These are phyloP conservation scores for Ogataea paraovalis DNA, from an alignment of 805 yeast species.

Conservation along the genomic window DNA sequence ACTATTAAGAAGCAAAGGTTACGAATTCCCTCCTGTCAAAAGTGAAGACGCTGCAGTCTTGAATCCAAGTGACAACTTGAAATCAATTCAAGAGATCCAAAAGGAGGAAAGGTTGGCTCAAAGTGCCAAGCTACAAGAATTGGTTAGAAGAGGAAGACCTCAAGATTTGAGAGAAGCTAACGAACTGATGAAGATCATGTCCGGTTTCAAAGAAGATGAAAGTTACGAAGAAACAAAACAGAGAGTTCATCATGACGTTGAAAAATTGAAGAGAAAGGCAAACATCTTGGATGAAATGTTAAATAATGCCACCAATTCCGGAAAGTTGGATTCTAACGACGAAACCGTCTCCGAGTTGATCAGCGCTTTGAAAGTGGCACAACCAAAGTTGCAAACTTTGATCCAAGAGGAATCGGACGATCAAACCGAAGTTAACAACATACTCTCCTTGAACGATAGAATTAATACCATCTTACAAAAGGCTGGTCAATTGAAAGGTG, in stretches of 20 bases:
- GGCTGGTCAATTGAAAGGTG: slow-evolving; percentile 66
- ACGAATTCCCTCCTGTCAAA: slow-evolving; percentile 86
- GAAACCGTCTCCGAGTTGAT: slow-evolving; percentile 81
- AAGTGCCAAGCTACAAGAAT: slow-evolving; percentile 91
- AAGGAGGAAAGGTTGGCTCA: slow-evolving; percentile 91
- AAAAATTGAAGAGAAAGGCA: slow-evolving; percentile 78
- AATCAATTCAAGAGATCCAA: slow-evolving; percentile 85
- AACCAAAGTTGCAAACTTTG: slow-evolving; percentile 81
- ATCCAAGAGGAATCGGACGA: slow-evolving; percentile 75
- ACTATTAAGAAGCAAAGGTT: slow-evolving; percentile 83
- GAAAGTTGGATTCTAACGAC: slow-evolving; percentile 38
- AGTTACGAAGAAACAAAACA: slow-evolving; percentile 66
- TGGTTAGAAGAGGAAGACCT: slow-evolving; percentile 93
- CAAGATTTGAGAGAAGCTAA: slow-evolving; percentile 95
- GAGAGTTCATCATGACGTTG: slow-evolving; percentile 78
- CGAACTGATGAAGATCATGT: slow-evolving; percentile 95
- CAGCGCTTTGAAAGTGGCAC: slow-evolving; percentile 73
- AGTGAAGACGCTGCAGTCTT: slow-evolving; percentile 90
- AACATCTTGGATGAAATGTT: slow-evolving; percentile 88
- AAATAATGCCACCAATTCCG: slow-evolving; percentile 40
- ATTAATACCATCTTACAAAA: slow-evolving; percentile 67
- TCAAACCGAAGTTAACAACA: slow-evolving; percentile 57
- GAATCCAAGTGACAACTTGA: slow-evolving; percentile 82
- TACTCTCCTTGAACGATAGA: slow-evolving; percentile 69
- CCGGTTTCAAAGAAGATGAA: slow-evolving; percentile 89